phyloP scores from a whole-genome alignment of 306 rosid genomes.

The Abrus pulchellus region DNA sequence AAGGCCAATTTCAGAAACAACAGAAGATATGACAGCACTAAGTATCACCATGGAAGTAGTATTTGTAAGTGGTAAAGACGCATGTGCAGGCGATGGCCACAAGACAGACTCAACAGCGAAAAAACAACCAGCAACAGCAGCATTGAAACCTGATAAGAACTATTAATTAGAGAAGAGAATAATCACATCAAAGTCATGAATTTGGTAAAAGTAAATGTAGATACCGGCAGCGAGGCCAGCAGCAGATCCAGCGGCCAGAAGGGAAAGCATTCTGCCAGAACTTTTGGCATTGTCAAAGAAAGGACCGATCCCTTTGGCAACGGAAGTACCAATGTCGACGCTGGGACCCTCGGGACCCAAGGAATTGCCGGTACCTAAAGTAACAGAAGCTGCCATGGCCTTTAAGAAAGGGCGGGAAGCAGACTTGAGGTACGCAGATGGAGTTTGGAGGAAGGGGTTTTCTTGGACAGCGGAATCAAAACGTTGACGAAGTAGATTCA shows the following conservation, averaged over 20 bases:
- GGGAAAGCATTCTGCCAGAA: conserved; percentile 64
- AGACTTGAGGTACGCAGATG: conserved; percentile 53
- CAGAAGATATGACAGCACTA: conserved; percentile 91
- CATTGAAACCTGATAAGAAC: conserved; percentile 81
- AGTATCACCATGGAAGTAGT: conserved; percentile 94
- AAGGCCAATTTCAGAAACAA: conserved; percentile 85
- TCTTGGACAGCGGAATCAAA: conserved; percentile 49
- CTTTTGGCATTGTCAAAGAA: conserved; percentile 52
- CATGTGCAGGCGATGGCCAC: conserved; percentile 85
- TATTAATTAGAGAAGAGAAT: conserved; percentile 5
- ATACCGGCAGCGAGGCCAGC: conserved; percentile 92
- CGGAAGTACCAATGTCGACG: conserved; percentile 85
- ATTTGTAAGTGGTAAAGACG: conserved; percentile 74
- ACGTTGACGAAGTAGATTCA: conserved; percentile 59
- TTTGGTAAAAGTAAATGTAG: not conserved
- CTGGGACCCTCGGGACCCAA: conserved; percentile 97
- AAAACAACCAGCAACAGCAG: conserved; percentile 96
- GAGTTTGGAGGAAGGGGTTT: conserved; percentile 44
- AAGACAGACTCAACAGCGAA: conserved; percentile 86
- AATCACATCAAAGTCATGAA: not conserved
- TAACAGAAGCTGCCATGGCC: conserved; percentile 77
- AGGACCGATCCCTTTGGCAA: conserved; percentile 75
- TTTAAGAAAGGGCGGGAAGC: conserved; percentile 75
- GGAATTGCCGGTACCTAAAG: conserved; percentile 92
- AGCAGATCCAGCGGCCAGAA: conserved; percentile 93